phyloP scores from a whole-genome alignment of 495 filamentous ascomycete species.

The Tuber magnatum region DNA sequence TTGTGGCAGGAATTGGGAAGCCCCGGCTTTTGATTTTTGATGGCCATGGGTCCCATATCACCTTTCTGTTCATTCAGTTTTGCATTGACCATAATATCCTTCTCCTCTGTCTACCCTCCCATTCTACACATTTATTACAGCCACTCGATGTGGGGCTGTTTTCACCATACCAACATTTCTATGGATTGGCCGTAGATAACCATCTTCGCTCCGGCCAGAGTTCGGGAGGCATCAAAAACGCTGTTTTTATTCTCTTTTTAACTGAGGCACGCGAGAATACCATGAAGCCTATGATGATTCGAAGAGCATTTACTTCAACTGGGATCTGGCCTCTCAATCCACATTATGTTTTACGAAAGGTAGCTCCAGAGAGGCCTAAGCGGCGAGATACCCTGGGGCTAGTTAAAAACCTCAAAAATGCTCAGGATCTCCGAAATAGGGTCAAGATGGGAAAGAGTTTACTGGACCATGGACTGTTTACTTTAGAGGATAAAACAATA shows the following conservation, averaged over 20 bases:
- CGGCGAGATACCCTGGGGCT: background rate
- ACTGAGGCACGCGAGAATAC: background rate
- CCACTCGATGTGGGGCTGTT: slow-evolving; percentile 6
- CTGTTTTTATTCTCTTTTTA: background rate
- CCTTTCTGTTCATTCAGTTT: slow-evolving; percentile 15
- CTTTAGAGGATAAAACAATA: background rate
- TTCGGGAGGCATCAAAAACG: background rate
- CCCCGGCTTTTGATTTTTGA: slow-evolving; percentile 16
- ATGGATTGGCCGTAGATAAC: slow-evolving; percentile 8
- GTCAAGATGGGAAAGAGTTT: background rate
- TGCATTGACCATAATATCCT: background rate
- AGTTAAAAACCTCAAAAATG: background rate
- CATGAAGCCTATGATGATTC: background rate
- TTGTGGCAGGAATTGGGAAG: background rate
- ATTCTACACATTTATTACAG: slow-evolving; percentile 9
- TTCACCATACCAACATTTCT: slow-evolving; percentile 6
- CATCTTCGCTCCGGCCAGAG: background rate
- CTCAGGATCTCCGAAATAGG: background rate
- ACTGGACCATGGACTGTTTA: background rate
- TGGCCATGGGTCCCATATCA: slow-evolving; percentile 12
- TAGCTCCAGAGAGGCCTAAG: background rate
- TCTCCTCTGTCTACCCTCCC: background rate
- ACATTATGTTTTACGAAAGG: background rate
- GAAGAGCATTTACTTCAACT: background rate
- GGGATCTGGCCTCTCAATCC: background rate